Conservation (phyloP, 2,329 filamentous ascomycete genomes). For the Neofusicoccum laricinum region DNA sequence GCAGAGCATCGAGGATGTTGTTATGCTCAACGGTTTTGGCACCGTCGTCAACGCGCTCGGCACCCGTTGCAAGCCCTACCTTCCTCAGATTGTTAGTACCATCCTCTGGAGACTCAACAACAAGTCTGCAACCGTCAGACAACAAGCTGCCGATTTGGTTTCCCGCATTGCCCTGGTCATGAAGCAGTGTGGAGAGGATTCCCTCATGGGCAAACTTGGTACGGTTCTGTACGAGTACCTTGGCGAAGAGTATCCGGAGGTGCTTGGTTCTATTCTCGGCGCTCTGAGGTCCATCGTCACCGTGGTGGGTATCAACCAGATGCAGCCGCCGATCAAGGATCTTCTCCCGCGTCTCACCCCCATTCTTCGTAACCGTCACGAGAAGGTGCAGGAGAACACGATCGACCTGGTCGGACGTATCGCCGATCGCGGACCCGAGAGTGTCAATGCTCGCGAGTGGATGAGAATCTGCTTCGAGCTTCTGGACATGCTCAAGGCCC, state of each 20-base stretch:
- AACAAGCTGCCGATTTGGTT: conserved; percentile 94
- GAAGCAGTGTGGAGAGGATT: conserved; percentile 97
- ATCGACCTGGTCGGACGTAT: conserved; percentile 98
- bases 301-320: conserved; percentile 94
- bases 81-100: conserved; percentile 94
- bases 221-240: conserved; percentile 96
- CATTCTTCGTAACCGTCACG: conserved; percentile 96
- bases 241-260: conserved; percentile 97
- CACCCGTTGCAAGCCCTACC: conserved; percentile 89
- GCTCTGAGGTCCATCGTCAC: conserved; percentile 95
- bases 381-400: conserved; percentile 99
- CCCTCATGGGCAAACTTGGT: conserved; percentile 90
- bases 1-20: conserved; percentile 91
- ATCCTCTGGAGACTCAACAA: conserved; percentile 97
- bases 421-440: conserved; percentile 92
- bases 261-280: conserved; percentile 92
- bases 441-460: conserved; percentile 96
- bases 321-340: conserved; percentile 98
- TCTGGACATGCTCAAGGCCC: conserved; percentile 97
- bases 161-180: conserved; percentile 97
- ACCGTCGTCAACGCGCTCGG: conserved; percentile 95
- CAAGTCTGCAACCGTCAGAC: conserved; percentile 92
- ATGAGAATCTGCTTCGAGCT: conserved; percentile 99
- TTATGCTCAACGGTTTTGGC: conserved; percentile 96
- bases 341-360: conserved; percentile 90